These are phyloP conservation scores for Pseudisothecium myosuroides DNA, from an alignment of 225 moss, liverwort and hornwort genomes.

Conservation along the genomic window DNA sequence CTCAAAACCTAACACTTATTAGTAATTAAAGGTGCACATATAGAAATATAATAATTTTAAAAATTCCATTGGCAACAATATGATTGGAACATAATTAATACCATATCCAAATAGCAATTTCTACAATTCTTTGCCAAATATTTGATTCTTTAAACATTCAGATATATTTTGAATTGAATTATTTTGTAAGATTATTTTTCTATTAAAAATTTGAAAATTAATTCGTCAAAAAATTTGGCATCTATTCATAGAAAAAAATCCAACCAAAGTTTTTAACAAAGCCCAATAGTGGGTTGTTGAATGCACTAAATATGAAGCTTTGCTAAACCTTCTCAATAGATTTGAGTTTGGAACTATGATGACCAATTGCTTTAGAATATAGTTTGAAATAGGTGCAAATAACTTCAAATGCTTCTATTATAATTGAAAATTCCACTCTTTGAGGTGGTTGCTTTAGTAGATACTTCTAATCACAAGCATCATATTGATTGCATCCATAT, in stretches of 20 bases:
- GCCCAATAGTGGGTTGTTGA: background rate
- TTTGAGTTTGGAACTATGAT: background rate
- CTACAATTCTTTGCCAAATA: background rate
- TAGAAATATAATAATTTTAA: background rate
- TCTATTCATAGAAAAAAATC: background rate
- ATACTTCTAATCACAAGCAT: background rate
- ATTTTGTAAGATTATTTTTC: too few species aligned
- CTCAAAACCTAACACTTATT: background rate
- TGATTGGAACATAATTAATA: too few species aligned
- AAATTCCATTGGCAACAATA: background rate
- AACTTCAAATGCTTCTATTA: background rate
- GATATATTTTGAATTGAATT: too few species aligned
- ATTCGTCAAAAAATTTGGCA: background rate
- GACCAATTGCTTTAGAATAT: background rate
- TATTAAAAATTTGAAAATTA: too few species aligned
- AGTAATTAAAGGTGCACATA: accelerated
- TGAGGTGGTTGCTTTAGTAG: background rate
- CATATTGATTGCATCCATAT: too few species aligned
- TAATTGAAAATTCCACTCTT: background rate
- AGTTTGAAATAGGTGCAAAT: background rate
- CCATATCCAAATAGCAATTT: background rate
- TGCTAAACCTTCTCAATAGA: background rate
- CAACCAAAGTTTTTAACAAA: accelerated
- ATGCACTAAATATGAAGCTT: background rate
- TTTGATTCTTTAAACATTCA: background rate